Base-by-base conservation (phyloP, 148 eudicot species). In the Suaeda aralocaspica region DNA sequence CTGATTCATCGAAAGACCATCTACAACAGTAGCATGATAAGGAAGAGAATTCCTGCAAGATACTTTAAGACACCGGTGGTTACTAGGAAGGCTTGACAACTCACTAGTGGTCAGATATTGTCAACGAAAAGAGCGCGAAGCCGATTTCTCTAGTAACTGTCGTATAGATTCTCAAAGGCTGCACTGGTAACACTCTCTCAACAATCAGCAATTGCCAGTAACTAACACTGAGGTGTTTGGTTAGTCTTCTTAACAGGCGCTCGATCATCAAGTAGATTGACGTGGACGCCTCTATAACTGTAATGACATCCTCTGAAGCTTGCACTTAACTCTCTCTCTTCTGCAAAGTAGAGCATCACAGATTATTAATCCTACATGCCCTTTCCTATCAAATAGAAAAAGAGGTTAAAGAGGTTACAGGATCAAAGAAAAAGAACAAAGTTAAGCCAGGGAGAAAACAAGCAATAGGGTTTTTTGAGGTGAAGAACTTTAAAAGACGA, bases 21-120 rank as follows among this genome's bases (percentile, higher is more conserved):
- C 91, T 53, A 94, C 74, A 67, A 94, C 88, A 45, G 92, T 82
- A 60, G 92, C 98, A 74, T 94, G 97, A 30, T 96, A 74, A 33
- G 98, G 98, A 64, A 94, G 88, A 69, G 81, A 59, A 75, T 56
- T 84, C 82, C 89, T 34, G 97, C 88, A 67, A 94, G 91, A 81
- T 88, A 94, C 73, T 94, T 94, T 68, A 94, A 71, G 64, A 91
- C 98, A 36, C 98, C 98, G 77, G 85, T 91, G 68, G 97, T n/a
- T 85, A 78, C 86, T 77, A 28, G 98, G 98, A 67, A 94, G 87
- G 72, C 98, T 94, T 68, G 98, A 94, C 63, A 94, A 82, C 83
- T 94, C 98, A 79, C 91, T n/a, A 89, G 74, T 94, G 98, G 72
- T 94, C 98, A 42, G 98, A 94, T 73, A 94, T n/a, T 89, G 77